Conservation (phyloP, 2,329 filamentous ascomycete species). For the Xylariaceae sp. region DNA sequence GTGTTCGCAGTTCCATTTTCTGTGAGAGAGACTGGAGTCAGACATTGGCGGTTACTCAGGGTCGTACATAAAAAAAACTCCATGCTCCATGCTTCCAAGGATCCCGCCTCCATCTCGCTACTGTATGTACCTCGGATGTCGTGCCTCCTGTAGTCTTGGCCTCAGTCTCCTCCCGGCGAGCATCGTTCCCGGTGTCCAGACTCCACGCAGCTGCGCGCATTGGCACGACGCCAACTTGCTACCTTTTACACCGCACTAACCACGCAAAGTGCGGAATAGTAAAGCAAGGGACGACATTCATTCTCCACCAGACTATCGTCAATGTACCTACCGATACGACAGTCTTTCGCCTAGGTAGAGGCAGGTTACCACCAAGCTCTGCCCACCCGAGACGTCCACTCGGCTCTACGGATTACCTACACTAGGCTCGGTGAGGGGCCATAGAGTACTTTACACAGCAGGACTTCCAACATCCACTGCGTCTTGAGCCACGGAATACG, state of each 20-base stretch:
- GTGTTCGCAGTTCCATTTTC: neutral
- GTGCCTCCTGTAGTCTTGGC: slow-evolving; percentile 1
- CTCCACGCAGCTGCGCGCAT: too few relatives aligned
- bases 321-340: neutral
- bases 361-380: neutral
- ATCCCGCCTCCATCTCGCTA: slow-evolving; percentile 4
- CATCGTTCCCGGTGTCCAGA: neutral
- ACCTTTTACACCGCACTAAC: too few relatives aligned
- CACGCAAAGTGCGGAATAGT: neutral
- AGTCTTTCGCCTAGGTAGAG: neutral
- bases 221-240: too few relatives aligned
- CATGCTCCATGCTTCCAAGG: neutral
- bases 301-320: slow-evolving; percentile 12
- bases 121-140: neutral
- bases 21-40: neutral
- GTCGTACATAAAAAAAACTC: neutral
- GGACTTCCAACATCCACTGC: slow-evolving; percentile 5
- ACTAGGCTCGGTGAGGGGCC: neutral
- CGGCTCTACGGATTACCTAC: neutral
- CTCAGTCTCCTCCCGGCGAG: neutral
- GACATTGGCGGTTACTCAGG: neutral
- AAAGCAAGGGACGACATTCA: neutral
- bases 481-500: too few relatives aligned
- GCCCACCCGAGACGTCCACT: neutral
- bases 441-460: neutral